Evolutionary conservation across 108 stramenopile species (phyloP), one percentile per base, ranked within the genome.

Genomic region (Parmales sp.): DNA sequence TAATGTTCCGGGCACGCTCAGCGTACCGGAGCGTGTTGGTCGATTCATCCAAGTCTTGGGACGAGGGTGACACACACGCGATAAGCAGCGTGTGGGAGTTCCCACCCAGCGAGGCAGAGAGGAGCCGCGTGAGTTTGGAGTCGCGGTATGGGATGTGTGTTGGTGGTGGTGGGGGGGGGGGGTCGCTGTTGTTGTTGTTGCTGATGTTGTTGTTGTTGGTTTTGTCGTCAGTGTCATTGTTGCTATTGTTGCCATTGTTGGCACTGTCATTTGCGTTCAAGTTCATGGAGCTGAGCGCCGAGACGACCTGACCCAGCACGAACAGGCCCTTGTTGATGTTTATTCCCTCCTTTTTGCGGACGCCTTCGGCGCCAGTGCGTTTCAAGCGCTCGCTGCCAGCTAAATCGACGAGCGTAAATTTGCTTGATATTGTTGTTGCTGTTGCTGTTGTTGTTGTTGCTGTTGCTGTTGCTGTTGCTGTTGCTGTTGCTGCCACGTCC

Each of bases 1-100:
- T 37, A 6, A 76, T 67, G 22, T 19, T 39, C 26, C 93, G 80
- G 18, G 92, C 91, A 41, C 95, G 84, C 34, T 90, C 92, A n/a
- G 97, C 98, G 74, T 98, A 99, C 72, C 96, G 95, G 2, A 99
- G 86, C 38, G 98, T 95, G 64, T 89, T 94, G 39, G 93, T 77
- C 37, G 91, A 88, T 78, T 99, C 98, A n/a, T 98, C 95, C 51
- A 82, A 90, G 36, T 95, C 86, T 37, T 71, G 54, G 66, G 78
- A 80, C 37, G 80, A 70, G 2, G 98, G 98, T 63, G 90, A 91
- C 23, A 98, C 79, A 13, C 95, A 94, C 1, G 96, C 98, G 63
- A 99, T 83, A 79, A 99, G 89, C 80, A 94, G 88, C 0, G 97
- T 98, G 71, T 91, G 85, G 11, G 87, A 88, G 74, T 91, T 98